phyloP scores from a whole-genome alignment of 805 yeast genomes.

The Debaryomyces castellii region DNA sequence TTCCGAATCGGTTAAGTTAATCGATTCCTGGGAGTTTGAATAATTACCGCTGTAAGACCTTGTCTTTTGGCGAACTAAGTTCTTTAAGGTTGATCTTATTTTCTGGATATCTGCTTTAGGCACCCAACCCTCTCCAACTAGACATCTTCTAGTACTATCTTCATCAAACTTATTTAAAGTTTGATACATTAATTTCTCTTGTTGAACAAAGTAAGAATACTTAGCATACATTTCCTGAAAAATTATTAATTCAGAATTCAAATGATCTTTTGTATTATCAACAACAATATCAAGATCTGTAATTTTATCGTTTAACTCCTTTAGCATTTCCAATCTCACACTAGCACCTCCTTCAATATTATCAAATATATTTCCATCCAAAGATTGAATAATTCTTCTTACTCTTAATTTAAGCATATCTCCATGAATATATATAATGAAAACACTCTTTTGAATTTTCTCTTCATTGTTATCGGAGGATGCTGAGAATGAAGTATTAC shows the following conservation, averaged over 20 bases:
- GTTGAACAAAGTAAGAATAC: slow-evolving; percentile 35
- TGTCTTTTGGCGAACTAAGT: slow-evolving; percentile 39
- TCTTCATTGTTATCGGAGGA: slow-evolving; percentile 12
- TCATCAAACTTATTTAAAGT: slow-evolving; percentile 66
- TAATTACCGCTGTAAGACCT: slow-evolving; percentile 2
- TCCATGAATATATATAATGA: slow-evolving; percentile 42
- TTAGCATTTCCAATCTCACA: slow-evolving; percentile 23
- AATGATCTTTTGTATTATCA: slow-evolving; percentile 31
- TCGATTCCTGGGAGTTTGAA: slow-evolving; percentile 16
- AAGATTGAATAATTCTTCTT: slow-evolving; percentile 33
- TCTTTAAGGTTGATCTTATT: slow-evolving; percentile 39
- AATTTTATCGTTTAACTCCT: slow-evolving; percentile 32
- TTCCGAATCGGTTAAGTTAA: slow-evolving; percentile 9
- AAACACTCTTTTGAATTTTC: slow-evolving; percentile 31
- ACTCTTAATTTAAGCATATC: slow-evolving; percentile 35
- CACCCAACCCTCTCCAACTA: slow-evolving; percentile 76
- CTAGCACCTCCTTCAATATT: slow-evolving; percentile 31
- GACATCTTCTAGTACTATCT: slow-evolving; percentile 63
- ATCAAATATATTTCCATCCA: slow-evolving; percentile 38
- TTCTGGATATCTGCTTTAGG: slow-evolving; percentile 51
- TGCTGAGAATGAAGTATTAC: slow-evolving; percentile 16
- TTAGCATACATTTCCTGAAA: slow-evolving; percentile 36
- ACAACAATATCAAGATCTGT: slow-evolving; percentile 34
- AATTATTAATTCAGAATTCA: slow-evolving; percentile 35
- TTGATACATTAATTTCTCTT: slow-evolving; percentile 59